A percentile compares a stretch with the other conserved stretches of the same genome.
Conservation (phyloP, 768 basidiomycete genomes). For the Leccinum pellstonianum region DNA sequence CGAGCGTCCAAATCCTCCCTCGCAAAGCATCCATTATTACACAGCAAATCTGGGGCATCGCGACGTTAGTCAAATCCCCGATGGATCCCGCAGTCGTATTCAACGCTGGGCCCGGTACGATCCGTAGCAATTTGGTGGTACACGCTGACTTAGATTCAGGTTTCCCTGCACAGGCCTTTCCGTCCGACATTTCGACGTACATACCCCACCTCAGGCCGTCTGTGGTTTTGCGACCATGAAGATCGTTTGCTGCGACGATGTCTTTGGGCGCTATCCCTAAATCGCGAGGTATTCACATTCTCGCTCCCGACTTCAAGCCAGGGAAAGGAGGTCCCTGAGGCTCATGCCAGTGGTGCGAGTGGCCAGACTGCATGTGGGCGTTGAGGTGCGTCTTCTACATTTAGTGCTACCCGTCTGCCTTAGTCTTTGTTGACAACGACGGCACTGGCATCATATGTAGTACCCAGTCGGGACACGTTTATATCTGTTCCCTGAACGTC, state of each 20-base stretch:
- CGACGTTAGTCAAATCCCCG: constrained; percentile 60
- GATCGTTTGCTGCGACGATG: constrained; percentile 73
- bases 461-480: constrained; percentile 94
- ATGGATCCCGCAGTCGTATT: background rate
- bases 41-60: constrained; percentile 66
- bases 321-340: constrained; percentile 16
- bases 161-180: constrained; percentile 77
- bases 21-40: constrained; percentile 78
- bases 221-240: constrained; percentile 74
- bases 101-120: constrained; percentile 16
- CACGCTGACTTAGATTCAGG: constrained; percentile 31
- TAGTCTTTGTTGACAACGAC: constrained; percentile 38
- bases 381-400: constrained; percentile 47
- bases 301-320: constrained; percentile 40
- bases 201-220: constrained; percentile 75
- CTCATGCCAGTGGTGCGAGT: constrained; percentile 21
- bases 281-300: constrained; percentile 91
- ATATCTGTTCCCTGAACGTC: constrained; percentile 65
- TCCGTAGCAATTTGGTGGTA: background rate
- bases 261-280: constrained; percentile 77
- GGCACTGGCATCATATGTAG: constrained; percentile 82
- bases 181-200: constrained; percentile 61
- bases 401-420: background rate
- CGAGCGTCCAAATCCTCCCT: constrained; percentile 73
- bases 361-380: constrained; percentile 78